Conservation (phyloP, 805 yeast species). For the Suhomyces canberraensis region DNA sequence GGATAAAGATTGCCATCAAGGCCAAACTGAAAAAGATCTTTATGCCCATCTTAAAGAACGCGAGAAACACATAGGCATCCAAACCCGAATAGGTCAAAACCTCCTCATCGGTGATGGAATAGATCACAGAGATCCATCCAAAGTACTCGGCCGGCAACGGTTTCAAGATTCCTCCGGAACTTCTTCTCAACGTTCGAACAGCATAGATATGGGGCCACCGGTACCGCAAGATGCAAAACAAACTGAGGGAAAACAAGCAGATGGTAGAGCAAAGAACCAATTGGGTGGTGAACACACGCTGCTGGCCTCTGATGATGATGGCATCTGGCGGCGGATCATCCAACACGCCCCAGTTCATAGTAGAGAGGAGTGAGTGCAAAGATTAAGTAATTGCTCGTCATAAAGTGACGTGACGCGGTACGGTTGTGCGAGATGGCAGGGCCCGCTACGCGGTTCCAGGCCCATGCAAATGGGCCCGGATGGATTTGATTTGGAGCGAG, state of each 20-base stretch:
- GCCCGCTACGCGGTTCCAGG: too few relatives aligned
- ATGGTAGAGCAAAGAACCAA: constrained; percentile 45
- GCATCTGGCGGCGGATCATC: constrained; percentile 18
- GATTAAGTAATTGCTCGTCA: too few relatives aligned
- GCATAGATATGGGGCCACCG: constrained; percentile 59
- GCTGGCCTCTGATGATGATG: constrained; percentile 45
- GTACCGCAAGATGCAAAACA: constrained; percentile 50
- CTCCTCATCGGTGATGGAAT: constrained; percentile 24
- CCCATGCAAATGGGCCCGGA: too few relatives aligned
- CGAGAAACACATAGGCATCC: constrained; percentile 34
- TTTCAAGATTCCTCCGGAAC: constrained; percentile 31
- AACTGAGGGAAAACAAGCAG: constrained; percentile 45
- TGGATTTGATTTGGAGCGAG: too few relatives aligned
- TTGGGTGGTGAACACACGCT: constrained; percentile 58
- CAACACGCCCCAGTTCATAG: constrained; percentile 1
- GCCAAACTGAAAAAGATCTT: constrained; percentile 18
- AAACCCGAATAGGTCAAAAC: constrained; percentile 22
- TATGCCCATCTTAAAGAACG: constrained; percentile 36
- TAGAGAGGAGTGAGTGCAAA: too few relatives aligned
- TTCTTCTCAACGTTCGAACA: constrained; percentile 48
- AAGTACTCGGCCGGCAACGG: constrained; percentile 38
- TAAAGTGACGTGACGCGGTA: too few relatives aligned
- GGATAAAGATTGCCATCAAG: constrained; percentile 23
- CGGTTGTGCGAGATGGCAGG: too few relatives aligned
- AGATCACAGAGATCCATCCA: constrained; percentile 24